Evolutionary conservation across 164 flowering plant species (phyloP).

Genomic region (Buxus sempervirens): DNA sequence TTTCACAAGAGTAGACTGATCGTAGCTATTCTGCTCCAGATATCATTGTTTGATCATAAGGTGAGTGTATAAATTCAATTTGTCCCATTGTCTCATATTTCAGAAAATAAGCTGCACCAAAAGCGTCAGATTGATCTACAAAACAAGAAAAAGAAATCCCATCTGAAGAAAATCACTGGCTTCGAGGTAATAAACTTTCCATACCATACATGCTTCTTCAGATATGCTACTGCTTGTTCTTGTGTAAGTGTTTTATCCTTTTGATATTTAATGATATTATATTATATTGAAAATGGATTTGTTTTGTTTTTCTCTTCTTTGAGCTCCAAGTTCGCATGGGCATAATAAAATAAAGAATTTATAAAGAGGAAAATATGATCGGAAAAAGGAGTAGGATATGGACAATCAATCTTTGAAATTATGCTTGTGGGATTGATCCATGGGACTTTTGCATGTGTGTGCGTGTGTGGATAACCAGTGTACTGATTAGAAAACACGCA

Average conservation of each 20-base stretch:
- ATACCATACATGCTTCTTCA: background rate
- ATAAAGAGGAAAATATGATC: too few relatives aligned
- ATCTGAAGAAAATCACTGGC: conserved; percentile 91
- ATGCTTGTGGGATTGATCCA: too few relatives aligned
- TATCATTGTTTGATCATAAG: background rate
- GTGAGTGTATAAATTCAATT: background rate
- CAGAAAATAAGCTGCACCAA: conserved; percentile 80
- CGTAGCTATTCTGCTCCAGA: background rate
- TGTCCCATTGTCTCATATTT: background rate
- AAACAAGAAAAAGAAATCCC: conserved; percentile 86
- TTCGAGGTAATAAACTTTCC: conserved; percentile 63
- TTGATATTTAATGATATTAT: background rate
- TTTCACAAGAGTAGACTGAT: background rate
- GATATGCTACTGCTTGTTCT: background rate
- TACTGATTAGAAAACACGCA: too few relatives aligned
- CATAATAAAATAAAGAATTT: too few relatives aligned
- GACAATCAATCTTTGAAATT: too few relatives aligned
- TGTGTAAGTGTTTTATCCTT: background rate
- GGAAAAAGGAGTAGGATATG: too few relatives aligned
- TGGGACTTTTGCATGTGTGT: too few relatives aligned
- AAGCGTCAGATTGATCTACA: conserved; percentile 71
- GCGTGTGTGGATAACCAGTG: too few relatives aligned
- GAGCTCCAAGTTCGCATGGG: background rate
- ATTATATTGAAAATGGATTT: background rate
- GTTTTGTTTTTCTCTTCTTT: background rate